phyloP scores from a whole-genome alignment of 202 grass and related monocot species.

The Zoysia matrella region DNA sequence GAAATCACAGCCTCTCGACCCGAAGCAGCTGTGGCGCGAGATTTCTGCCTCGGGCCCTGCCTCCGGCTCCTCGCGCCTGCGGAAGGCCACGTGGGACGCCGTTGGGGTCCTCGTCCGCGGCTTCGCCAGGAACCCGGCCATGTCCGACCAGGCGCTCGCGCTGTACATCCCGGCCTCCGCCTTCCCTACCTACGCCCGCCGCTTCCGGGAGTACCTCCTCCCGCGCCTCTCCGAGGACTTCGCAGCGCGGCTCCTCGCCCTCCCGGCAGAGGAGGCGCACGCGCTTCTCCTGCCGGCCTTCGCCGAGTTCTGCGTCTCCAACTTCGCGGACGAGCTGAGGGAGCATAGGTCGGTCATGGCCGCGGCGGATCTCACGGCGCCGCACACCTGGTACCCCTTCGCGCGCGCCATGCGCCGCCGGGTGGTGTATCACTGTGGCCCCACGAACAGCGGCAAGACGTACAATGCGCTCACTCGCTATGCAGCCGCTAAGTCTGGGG shows the following conservation, averaged over 20 bases:
- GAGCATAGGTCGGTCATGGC: conserved; percentile 55
- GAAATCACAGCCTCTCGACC: conserved; percentile 29
- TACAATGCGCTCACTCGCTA: conserved; percentile 86
- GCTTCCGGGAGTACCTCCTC: conserved; percentile 70
- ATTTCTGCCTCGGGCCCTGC: conserved; percentile 39
- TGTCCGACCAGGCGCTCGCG: conserved; percentile 78
- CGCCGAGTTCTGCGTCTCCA: conserved; percentile 61
- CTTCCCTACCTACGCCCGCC: conserved; percentile 55
- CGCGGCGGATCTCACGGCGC: conserved; percentile 72
- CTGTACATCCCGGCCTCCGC: conserved; percentile 73
- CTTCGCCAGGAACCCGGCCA: conserved; percentile 73
- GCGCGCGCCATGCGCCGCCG: conserved; percentile 91
- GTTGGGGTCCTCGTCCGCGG: conserved; percentile 52
- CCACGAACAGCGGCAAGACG: conserved; percentile 97
- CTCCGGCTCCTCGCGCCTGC: conserved; percentile 32
- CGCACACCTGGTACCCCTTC: conserved; percentile 90
- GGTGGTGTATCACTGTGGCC: conserved; percentile 90
- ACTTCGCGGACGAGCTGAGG: conserved; percentile 61
- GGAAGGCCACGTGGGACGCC: conserved; percentile 66
- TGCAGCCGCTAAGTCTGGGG: conserved; percentile 58
- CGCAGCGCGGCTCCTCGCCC: conserved; percentile 45
- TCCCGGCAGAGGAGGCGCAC: conserved; percentile 50
- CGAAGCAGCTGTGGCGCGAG: conserved; percentile 63
- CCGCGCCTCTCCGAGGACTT: conserved; percentile 48
- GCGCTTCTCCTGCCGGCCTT: conserved; percentile 78